Evolutionary conservation across 257 asterid genomes (phyloP).

Genomic region (Apocynum venetum): DNA sequence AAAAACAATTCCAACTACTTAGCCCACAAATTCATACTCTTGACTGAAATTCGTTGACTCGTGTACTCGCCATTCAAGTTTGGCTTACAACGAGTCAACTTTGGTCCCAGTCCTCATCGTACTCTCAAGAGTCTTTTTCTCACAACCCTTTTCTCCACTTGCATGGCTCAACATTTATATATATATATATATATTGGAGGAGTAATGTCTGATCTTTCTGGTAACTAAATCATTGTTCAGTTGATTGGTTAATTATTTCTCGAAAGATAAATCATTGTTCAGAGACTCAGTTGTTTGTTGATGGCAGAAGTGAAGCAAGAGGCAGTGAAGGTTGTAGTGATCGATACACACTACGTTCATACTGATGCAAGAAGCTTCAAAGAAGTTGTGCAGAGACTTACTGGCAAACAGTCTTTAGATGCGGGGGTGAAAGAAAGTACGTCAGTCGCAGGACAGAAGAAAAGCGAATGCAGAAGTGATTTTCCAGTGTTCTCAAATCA

Average conservation of each 20-base stretch:
- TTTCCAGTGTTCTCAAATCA: not conserved
- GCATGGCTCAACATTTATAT: not conserved
- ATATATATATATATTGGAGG: not conserved
- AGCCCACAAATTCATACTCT: constrained; percentile 1
- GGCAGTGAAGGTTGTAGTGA: constrained; percentile 51
- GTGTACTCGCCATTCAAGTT: not conserved
- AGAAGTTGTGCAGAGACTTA: constrained; percentile 63
- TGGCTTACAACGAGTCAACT: constrained; percentile 3
- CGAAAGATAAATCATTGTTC: too few species aligned
- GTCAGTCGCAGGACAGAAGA: not conserved
- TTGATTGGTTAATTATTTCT: not conserved
- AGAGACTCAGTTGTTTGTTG: too few species aligned
- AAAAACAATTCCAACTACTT: too few species aligned
- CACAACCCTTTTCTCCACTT: not conserved
- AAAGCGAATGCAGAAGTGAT: not conserved
- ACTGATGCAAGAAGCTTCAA: constrained; percentile 65
- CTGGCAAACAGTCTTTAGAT: constrained; percentile 47
- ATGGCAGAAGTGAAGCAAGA: constrained; percentile 5
- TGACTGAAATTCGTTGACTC: not conserved
- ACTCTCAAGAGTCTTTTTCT: not conserved
- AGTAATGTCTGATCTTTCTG: not conserved
- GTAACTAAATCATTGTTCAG: too few species aligned
- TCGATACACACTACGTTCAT: constrained; percentile 57
- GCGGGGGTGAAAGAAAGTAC: not conserved
- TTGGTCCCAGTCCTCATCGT: not conserved